phyloP scores from a whole-genome alignment of 1,284 basidiomycete species.

The Lentinula novae-zelandiae region DNA sequence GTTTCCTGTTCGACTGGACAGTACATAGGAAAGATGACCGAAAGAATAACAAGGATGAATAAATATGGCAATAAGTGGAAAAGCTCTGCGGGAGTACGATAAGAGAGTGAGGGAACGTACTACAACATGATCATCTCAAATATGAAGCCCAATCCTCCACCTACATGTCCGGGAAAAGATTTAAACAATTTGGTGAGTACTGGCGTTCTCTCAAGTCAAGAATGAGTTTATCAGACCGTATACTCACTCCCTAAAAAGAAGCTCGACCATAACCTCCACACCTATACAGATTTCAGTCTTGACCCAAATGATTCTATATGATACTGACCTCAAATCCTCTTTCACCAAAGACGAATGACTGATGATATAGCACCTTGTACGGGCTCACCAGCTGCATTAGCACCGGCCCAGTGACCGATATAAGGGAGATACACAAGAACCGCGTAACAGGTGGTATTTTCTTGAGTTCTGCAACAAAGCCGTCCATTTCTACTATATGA shows the following conservation, averaged over 20 bases:
- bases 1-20: conserved; percentile 55
- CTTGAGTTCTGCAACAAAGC: conserved; percentile 52
- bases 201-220: too few relatives aligned
- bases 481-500: conserved; percentile 1
- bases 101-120: conserved; percentile 36
- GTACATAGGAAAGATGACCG: too few relatives aligned
- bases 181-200: neutral
- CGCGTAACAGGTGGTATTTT: conserved; percentile 89
- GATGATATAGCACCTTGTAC: conserved; percentile 58
- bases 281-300: conserved; percentile 31
- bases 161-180: conserved; percentile 32
- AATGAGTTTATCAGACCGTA: neutral
- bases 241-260: conserved; percentile 75
- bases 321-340: neutral
- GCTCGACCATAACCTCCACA: conserved; percentile 76
- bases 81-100: neutral
- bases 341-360: conserved; percentile 46
- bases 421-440: conserved; percentile 58
- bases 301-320: neutral
- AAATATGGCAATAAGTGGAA: too few relatives aligned
- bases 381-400: conserved; percentile 54
- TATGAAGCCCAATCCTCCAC: conserved; percentile 52
- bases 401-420: conserved; percentile 60
- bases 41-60: too few relatives aligned
- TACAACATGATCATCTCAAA: conserved; percentile 80